Evolutionary conservation across 345 rosid genomes (phyloP).

Genomic region (Melaleuca alternifolia): DNA sequence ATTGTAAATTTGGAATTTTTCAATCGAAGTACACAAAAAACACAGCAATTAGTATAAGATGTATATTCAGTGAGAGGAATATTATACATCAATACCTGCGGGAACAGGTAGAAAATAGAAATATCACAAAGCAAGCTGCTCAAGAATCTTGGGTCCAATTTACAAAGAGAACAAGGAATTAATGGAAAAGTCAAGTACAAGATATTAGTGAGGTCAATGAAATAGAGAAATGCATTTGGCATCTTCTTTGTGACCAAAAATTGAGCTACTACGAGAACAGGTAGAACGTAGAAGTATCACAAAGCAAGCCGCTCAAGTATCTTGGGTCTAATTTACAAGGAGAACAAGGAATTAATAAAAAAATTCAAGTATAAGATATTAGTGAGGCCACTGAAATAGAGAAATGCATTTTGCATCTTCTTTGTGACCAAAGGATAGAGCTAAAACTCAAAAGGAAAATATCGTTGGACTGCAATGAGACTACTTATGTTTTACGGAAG

Average conservation of each 20-base stretch:
- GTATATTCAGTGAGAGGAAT: background rate
- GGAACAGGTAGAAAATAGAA: background rate
- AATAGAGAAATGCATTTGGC: background rate
- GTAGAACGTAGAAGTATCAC: background rate
- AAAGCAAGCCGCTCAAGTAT: background rate
- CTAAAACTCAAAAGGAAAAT: background rate
- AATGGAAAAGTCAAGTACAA: background rate
- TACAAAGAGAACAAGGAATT: background rate
- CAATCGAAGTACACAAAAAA: background rate
- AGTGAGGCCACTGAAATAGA: background rate
- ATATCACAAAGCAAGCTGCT: background rate
- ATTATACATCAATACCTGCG: background rate
- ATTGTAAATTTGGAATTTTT: background rate
- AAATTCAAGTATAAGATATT: background rate
- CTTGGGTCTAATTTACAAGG: background rate
- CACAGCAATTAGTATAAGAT: background rate
- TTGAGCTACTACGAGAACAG: background rate
- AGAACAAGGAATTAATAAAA: background rate
- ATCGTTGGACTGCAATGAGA: background rate
- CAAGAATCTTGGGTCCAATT: background rate
- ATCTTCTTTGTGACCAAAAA: background rate
- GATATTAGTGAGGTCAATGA: background rate
- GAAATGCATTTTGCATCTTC: background rate
- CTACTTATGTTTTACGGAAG: background rate
- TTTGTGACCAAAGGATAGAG: background rate